These are phyloP conservation scores for Aphanomyces astaci DNA, from an alignment of 352 stramenopile species.

Conservation along the genomic window DNA sequence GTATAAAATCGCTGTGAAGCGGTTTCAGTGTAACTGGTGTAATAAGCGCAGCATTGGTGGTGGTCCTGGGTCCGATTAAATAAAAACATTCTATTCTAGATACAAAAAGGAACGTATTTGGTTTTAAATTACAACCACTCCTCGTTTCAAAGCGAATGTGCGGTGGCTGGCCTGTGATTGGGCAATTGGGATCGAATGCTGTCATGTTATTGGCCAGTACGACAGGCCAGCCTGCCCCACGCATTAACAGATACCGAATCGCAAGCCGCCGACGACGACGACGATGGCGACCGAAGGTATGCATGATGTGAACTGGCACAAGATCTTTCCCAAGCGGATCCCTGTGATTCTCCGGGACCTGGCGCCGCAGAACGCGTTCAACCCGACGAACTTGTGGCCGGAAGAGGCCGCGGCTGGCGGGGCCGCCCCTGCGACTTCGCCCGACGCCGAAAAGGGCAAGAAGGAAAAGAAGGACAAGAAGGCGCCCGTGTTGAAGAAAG, in stretches of 20 bases:
- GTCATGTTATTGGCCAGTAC: neutral
- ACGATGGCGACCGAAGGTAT: conserved; percentile 67
- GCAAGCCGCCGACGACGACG: conserved; percentile 25
- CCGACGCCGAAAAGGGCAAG: conserved; percentile 23
- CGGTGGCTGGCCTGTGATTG: neutral
- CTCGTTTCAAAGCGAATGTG: neutral
- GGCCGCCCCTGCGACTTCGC: conserved; percentile 4
- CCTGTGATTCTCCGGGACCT: conserved; percentile 80
- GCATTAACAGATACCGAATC: neutral
- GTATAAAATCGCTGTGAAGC: too few species aligned
- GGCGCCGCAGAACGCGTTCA: conserved; percentile 79
- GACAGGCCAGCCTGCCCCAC: neutral
- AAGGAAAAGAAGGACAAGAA: conserved; percentile 45
- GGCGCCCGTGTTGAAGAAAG: conserved; percentile 70
- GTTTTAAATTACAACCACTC: neutral
- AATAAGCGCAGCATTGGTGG: too few species aligned
- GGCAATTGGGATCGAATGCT: neutral
- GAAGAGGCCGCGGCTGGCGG: conserved; percentile 46
- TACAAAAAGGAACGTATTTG: neutral
- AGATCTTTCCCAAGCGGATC: conserved; percentile 83
- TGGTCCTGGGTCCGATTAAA: too few species aligned
- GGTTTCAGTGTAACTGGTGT: too few species aligned
- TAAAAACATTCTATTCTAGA: too few species aligned
- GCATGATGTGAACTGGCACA: conserved; percentile 85
- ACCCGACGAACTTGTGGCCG: conserved; percentile 77